A percentile compares a stretch with the other conserved stretches of the same genome.
These are phyloP conservation scores for Plasmodium vinckei DNA, from an alignment of 169 alveolate genomes.

Conservation along the genomic window DNA sequence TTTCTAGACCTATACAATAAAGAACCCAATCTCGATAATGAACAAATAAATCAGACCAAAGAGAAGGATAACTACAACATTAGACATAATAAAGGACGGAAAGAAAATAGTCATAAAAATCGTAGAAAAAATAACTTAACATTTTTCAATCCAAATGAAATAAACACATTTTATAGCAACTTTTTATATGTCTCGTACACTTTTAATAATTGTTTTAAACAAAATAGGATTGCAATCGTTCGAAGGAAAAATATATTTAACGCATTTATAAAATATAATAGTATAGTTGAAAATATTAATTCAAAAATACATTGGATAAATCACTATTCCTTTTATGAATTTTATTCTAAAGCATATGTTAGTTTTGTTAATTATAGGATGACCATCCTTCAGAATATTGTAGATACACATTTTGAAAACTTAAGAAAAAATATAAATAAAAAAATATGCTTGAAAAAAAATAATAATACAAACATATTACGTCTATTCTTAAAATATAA, in stretches of 20 bases:
- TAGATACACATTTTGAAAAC: slow-evolving; percentile 11
- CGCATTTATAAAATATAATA: slow-evolving; percentile 15
- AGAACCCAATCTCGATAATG: no score
- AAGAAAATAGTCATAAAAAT: not conserved
- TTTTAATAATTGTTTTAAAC: not conserved
- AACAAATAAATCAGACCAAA: no score
- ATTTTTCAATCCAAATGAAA: slow-evolving; percentile 1
- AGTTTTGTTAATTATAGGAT: slow-evolving; percentile 64
- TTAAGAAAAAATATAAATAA: slow-evolving; percentile 11
- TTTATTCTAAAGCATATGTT: slow-evolving; percentile 55
- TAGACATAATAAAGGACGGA: slow-evolving; percentile 1
- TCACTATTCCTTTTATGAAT: slow-evolving; percentile 74
- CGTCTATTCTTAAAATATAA: slow-evolving; percentile 32
- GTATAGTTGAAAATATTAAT: slow-evolving; percentile 32
- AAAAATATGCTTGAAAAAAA: not conserved
- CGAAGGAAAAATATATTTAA: slow-evolving; percentile 29
- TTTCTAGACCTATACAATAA: slow-evolving; percentile 16
- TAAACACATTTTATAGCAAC: slow-evolving; percentile 3
- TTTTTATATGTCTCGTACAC: slow-evolving; percentile 37
- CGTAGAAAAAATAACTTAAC: not conserved
- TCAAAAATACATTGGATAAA: slow-evolving; percentile 40
- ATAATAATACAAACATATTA: slow-evolving; percentile 10
- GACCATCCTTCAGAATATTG: slow-evolving; percentile 16
- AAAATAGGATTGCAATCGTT: not conserved
- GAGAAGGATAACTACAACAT: no score